Evolutionary conservation across 2,329 filamentous ascomycete species (phyloP).

Genomic region (Coniella vitis): DNA sequence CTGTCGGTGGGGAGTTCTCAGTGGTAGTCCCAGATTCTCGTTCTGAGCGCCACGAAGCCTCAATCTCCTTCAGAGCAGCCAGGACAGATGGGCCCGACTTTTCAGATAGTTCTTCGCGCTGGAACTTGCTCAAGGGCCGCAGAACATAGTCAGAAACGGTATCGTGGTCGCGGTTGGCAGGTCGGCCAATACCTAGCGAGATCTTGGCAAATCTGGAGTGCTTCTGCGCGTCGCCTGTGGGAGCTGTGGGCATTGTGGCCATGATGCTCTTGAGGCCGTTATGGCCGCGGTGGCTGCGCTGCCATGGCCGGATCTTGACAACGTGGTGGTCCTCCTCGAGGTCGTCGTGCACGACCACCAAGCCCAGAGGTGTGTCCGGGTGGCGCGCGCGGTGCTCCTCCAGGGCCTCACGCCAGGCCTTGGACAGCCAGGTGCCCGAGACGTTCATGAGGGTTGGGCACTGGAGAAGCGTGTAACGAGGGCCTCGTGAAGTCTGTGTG

Average conservation of each 20-base stretch:
- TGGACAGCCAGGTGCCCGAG: slow-evolving; percentile 63
- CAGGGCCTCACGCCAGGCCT: slow-evolving; percentile 56
- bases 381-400: slow-evolving; percentile 21
- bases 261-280: slow-evolving; percentile 68
- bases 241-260: slow-evolving; percentile 34
- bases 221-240: slow-evolving; percentile 27
- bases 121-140: slow-evolving; percentile 50
- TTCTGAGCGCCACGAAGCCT: slow-evolving; percentile 28
- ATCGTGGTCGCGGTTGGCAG: slow-evolving; percentile 56
- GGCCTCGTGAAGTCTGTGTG: slow-evolving; percentile 40
- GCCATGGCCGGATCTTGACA: slow-evolving; percentile 58
- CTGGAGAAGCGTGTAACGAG: slow-evolving; percentile 63
- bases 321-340: slow-evolving; percentile 66
- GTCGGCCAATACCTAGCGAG: slow-evolving; percentile 82
- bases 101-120: slow-evolving; percentile 45
- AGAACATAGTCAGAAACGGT: slow-evolving; percentile 76
- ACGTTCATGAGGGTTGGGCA: slow-evolving; percentile 79
- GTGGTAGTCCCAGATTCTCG: background rate
- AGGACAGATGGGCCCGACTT: slow-evolving; percentile 46
- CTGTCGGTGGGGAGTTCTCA: background rate
- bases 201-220: slow-evolving; percentile 50
- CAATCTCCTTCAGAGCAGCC: slow-evolving; percentile 40
- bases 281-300: slow-evolving; percentile 61
- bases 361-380: slow-evolving; percentile 26
- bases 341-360: slow-evolving; percentile 87